A percentile compares a stretch with the other conserved stretches of the same genome.
Conservation (phyloP, 208 protist genomes). For the Acanthamoeba healyi region DNA sequence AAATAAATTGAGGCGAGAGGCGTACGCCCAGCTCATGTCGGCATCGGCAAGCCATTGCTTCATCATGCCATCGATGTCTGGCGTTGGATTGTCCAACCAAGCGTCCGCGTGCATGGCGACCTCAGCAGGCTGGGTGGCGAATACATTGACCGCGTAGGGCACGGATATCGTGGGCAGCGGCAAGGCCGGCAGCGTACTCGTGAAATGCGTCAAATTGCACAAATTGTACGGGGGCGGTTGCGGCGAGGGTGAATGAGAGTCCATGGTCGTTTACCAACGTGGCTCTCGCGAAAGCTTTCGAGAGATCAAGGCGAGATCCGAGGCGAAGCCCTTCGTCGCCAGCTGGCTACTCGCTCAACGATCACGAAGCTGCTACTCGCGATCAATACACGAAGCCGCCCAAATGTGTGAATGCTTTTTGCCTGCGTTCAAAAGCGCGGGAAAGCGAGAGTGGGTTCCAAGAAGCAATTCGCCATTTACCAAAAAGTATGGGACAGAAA, state of each 20-base stretch:
- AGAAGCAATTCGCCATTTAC: too few relatives aligned
- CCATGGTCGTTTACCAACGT: neutral
- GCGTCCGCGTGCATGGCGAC: neutral
- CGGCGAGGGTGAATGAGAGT: neutral
- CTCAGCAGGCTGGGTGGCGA: slow-evolving; percentile 24
- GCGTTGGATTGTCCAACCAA: neutral
- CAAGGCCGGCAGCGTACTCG: neutral
- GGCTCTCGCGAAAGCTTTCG: too few relatives aligned
- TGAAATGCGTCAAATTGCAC: slow-evolving; percentile 43
- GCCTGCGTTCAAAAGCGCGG: too few relatives aligned
- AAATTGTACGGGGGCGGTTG: slow-evolving; percentile 38
- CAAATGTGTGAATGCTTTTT: too few relatives aligned
- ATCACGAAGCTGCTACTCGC: too few relatives aligned
- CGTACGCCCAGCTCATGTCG: slow-evolving; percentile 56
- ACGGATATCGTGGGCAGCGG: slow-evolving; percentile 31
- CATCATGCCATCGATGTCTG: neutral
- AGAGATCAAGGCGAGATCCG: too few relatives aligned
- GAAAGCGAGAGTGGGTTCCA: too few relatives aligned
- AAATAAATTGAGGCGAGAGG: too few relatives aligned
- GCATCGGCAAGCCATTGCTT: neutral
- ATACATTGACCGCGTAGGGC: slow-evolving; percentile 9
- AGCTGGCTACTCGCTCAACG: too few relatives aligned
- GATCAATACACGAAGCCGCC: too few relatives aligned
- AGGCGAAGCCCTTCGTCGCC: too few relatives aligned
- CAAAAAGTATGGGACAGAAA: too few relatives aligned